Evolutionary conservation across 768 basidiomycete species (phyloP).

Genomic region (Lenzites betulinus): DNA sequence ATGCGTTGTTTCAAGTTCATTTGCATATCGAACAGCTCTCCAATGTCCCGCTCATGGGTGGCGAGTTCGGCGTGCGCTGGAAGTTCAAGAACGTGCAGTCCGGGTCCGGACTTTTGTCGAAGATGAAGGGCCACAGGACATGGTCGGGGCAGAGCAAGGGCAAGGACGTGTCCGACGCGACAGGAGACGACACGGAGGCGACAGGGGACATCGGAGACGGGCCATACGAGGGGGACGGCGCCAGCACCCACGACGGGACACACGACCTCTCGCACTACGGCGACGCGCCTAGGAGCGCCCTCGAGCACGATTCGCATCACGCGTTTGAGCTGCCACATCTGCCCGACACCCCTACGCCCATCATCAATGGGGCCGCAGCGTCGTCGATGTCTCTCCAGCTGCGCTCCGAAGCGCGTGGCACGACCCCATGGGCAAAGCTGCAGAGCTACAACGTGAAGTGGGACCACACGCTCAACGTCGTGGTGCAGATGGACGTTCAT

Average conservation of each 20-base stretch:
- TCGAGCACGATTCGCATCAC: constrained; percentile 13
- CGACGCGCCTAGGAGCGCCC: constrained; percentile 9
- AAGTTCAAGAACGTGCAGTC: constrained; percentile 62
- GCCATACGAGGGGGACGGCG: constrained; percentile 11
- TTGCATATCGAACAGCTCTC: constrained; percentile 67
- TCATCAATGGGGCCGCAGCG: constrained; percentile 8
- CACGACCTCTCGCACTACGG: constrained; percentile 15
- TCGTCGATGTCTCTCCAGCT: constrained; percentile 30
- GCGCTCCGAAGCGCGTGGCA: constrained; percentile 48
- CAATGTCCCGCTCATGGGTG: constrained; percentile 70
- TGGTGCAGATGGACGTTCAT: constrained; percentile 63
- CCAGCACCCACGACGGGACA: constrained; percentile 14
- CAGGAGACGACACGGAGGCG: not conserved
- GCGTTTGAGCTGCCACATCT: constrained; percentile 18
- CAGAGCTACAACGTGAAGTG: constrained; percentile 67
- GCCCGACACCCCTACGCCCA: constrained; percentile 13
- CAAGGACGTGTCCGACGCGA: constrained; percentile 20
- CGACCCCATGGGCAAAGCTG: constrained; percentile 59
- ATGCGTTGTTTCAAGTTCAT: constrained; percentile 65
- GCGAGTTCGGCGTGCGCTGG: constrained; percentile 73
- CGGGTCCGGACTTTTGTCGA: constrained; percentile 45
- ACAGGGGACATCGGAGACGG: not conserved
- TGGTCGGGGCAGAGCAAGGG: constrained; percentile 21
- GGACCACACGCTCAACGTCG: constrained; percentile 56
- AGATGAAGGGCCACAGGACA: constrained; percentile 36